phyloP scores from a whole-genome alignment of 768 basidiomycete genomes.

The Mycena rosella region DNA sequence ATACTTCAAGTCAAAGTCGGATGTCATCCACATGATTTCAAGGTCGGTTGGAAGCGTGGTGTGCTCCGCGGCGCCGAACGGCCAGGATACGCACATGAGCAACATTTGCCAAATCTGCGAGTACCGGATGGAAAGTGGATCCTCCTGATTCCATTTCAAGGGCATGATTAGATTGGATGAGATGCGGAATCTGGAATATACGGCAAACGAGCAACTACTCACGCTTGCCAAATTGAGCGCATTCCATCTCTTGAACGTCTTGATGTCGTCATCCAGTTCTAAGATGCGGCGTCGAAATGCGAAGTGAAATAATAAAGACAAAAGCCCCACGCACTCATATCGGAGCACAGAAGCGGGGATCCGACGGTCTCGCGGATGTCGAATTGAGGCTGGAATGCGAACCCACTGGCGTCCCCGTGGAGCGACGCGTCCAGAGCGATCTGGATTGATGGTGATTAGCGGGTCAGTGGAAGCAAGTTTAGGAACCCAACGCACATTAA shows the following conservation, averaged over 20 bases:
- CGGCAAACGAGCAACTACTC: neutral
- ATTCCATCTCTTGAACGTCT: constrained; percentile 11
- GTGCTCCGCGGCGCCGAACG: neutral
- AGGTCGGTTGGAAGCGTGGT: constrained; percentile 7
- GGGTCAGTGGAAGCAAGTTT: no score
- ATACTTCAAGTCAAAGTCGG: constrained; percentile 31
- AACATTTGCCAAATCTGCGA: constrained; percentile 16
- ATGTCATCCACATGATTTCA: constrained; percentile 16
- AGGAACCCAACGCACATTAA: constrained; percentile 12
- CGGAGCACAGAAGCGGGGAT: constrained; percentile 19
- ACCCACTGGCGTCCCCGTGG: constrained; percentile 18
- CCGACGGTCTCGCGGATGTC: constrained; percentile 22
- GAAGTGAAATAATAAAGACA: neutral
- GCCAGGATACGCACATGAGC: constrained; percentile 19
- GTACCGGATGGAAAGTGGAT: constrained; percentile 16
- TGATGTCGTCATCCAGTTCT: neutral
- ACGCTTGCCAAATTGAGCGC: constrained; percentile 8
- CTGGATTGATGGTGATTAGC: no score
- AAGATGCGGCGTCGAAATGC: neutral
- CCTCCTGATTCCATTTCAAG: constrained; percentile 4
- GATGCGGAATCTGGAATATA: neutral
- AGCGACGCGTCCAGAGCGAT: constrained; percentile 15
- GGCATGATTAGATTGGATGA: neutral
- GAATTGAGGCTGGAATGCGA: constrained; percentile 1
- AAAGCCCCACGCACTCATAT: constrained; percentile 1